Percentiles rank a stretch among this genome's conserved stretches.
These are phyloP conservation scores for Podila verticillata DNA, from an alignment of 192 early-diverging fungal species.

Conservation along the genomic window DNA sequence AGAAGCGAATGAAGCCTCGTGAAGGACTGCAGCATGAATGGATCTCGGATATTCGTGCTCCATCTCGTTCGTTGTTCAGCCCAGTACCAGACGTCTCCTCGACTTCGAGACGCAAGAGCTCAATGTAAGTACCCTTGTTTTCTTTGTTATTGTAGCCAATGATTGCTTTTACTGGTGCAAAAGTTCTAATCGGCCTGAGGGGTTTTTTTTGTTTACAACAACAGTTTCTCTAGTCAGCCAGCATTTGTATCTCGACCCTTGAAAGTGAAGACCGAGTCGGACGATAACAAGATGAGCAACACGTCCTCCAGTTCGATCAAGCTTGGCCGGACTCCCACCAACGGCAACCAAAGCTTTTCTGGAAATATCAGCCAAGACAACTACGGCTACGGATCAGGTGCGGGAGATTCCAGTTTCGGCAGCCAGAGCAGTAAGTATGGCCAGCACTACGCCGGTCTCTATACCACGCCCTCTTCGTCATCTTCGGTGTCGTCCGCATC, in stretches of 20 bases:
- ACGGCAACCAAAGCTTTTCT: slow-evolving; percentile 34
- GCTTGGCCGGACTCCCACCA: slow-evolving; percentile 13
- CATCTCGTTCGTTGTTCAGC: slow-evolving; percentile 49
- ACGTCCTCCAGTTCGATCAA: slow-evolving; percentile 32
- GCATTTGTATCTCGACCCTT: slow-evolving; percentile 16
- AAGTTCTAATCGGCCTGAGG: neutral
- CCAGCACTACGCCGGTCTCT: slow-evolving; percentile 39
- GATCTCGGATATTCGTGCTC: slow-evolving; percentile 69
- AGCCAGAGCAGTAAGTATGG: slow-evolving; percentile 28
- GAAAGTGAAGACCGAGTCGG: slow-evolving; percentile 42
- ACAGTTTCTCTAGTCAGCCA: slow-evolving; percentile 35
- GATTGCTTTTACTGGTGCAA: neutral
- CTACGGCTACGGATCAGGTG: slow-evolving; percentile 7
- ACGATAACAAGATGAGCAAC: slow-evolving; percentile 6
- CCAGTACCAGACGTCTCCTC: slow-evolving; percentile 21
- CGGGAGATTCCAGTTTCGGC: neutral
- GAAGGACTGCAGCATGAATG: slow-evolving; percentile 89
- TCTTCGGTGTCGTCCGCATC: slow-evolving; percentile 17
- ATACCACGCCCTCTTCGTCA: slow-evolving; percentile 29
- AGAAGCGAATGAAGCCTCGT: slow-evolving; percentile 83
- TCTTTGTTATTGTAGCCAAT: neutral
- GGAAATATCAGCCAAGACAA: slow-evolving; percentile 12
- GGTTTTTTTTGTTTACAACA: neutral
- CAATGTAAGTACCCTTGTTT: slow-evolving; percentile 21
- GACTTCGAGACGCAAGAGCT: slow-evolving; percentile 27